phyloP scores from a whole-genome alignment of 2,329 filamentous ascomycete genomes.

The Aureobasidium sp. region DNA sequence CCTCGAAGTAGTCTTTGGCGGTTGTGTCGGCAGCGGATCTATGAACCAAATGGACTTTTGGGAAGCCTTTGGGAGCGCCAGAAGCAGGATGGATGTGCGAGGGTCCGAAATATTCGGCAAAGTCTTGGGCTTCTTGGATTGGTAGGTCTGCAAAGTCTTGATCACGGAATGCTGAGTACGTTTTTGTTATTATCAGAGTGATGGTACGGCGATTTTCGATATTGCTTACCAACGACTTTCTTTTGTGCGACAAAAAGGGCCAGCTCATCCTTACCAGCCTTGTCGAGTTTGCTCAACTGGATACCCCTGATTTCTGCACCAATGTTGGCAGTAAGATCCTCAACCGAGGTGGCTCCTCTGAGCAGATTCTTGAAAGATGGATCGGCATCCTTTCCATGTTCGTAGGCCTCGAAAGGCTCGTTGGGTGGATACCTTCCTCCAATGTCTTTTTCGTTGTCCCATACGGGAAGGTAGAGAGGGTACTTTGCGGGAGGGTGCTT shows the following conservation, averaged over 20 bases:
- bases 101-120: constrained; percentile 69
- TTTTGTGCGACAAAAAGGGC: constrained; percentile 68
- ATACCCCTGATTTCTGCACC: constrained; percentile 65
- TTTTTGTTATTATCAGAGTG: background rate
- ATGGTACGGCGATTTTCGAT: background rate
- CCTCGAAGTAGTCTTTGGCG: constrained; percentile 55
- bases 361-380: constrained; percentile 62
- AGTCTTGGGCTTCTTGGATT: constrained; percentile 61
- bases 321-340: constrained; percentile 63
- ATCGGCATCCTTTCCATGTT: constrained; percentile 71
- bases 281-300: constrained; percentile 60
- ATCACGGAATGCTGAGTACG: constrained; percentile 58
- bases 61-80: constrained; percentile 64
- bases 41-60: constrained; percentile 73
- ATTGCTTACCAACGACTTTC: constrained; percentile 58
- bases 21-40: constrained; percentile 59
- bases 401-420: constrained; percentile 62
- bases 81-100: constrained; percentile 77
- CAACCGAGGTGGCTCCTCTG: constrained; percentile 38
- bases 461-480: constrained; percentile 52
- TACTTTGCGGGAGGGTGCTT: constrained; percentile 54
- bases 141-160: constrained; percentile 61
- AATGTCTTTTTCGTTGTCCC: constrained; percentile 20
- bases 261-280: constrained; percentile 68
- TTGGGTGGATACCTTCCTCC: constrained; percentile 52